Percentiles rank a stretch among this genome's conserved stretches.
phyloP scores from a whole-genome alignment of 495 filamentous ascomycete species.

The Podospora comata region DNA sequence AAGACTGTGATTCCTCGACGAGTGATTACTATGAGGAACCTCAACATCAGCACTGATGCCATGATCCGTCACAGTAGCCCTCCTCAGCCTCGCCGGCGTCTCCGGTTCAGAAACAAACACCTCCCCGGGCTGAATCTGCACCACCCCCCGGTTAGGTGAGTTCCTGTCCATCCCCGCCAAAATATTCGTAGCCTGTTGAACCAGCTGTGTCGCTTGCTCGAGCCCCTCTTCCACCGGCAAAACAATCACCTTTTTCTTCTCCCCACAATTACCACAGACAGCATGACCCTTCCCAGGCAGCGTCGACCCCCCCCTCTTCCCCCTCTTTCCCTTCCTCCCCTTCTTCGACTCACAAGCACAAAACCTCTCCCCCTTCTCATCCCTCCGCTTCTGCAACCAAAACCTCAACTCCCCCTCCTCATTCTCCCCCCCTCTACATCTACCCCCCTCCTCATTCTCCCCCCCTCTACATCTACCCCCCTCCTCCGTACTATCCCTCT shows the following conservation, averaged over 20 bases:
- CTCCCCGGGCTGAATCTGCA: background rate
- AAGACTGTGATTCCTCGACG: slow-evolving; percentile 6
- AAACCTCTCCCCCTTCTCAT: background rate
- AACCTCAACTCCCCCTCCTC: background rate
- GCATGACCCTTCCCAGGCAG: too few relatives aligned
- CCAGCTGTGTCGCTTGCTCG: background rate
- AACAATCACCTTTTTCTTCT: slow-evolving; percentile 7
- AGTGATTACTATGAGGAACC: slow-evolving; percentile 7
- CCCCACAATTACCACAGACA: background rate
- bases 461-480: background rate
- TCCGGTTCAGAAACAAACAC: background rate
- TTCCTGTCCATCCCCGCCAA: background rate
- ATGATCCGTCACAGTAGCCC: background rate
- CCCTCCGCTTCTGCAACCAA: background rate
- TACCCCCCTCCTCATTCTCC: slow-evolving; percentile 15
- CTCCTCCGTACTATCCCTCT: slow-evolving; percentile 24
- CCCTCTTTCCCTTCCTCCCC: slow-evolving; percentile 8
- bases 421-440: too few relatives aligned
- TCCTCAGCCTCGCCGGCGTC: background rate
- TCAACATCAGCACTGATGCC: slow-evolving; percentile 15
- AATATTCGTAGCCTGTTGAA: background rate
- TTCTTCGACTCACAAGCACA: background rate
- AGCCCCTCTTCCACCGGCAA: background rate
- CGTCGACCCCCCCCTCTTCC: background rate
- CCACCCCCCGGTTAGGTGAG: background rate